These are phyloP conservation scores for Mariannaea sp. DNA, from an alignment of 2,329 filamentous ascomycete species.

Conservation along the genomic window DNA sequence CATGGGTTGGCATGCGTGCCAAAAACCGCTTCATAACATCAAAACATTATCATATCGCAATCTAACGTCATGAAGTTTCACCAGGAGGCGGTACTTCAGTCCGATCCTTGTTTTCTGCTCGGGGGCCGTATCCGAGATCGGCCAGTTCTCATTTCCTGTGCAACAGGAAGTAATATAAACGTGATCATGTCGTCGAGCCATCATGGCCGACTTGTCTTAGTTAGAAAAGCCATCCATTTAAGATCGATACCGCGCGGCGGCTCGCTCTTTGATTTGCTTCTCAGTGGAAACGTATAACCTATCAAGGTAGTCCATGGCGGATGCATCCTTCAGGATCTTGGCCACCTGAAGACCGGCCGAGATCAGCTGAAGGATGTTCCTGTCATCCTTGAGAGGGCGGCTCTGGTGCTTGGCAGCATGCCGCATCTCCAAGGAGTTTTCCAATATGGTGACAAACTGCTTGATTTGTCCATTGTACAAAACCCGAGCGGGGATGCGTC, in stretches of 20 bases:
- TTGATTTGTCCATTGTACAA: constrained; percentile 91
- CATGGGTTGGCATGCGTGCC: constrained; percentile 22
- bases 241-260: constrained; percentile 43
- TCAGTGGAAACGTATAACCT: constrained; percentile 82
- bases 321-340: constrained; percentile 83
- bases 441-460: constrained; percentile 84
- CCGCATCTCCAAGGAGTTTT: constrained; percentile 87
- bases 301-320: constrained; percentile 82
- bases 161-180: constrained; percentile 35
- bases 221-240: constrained; percentile 32
- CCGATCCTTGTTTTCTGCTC: constrained; percentile 36
- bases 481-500: constrained; percentile 81
- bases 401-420: constrained; percentile 84
- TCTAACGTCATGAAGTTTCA: constrained; percentile 29
- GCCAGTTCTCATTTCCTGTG: constrained; percentile 33
- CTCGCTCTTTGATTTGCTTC: constrained; percentile 73
- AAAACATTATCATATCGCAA: constrained; percentile 41
- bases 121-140: constrained; percentile 36
- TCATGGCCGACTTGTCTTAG: constrained; percentile 29
- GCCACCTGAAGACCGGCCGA: constrained; percentile 86
- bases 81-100: constrained; percentile 17
- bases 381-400: constrained; percentile 82
- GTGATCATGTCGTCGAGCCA: constrained; percentile 26
- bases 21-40: constrained; percentile 29
- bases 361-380: constrained; percentile 85